These are phyloP conservation scores for Tanacetum coccineum DNA, from an alignment of 129 eudicot genomes.

Conservation along the genomic window DNA sequence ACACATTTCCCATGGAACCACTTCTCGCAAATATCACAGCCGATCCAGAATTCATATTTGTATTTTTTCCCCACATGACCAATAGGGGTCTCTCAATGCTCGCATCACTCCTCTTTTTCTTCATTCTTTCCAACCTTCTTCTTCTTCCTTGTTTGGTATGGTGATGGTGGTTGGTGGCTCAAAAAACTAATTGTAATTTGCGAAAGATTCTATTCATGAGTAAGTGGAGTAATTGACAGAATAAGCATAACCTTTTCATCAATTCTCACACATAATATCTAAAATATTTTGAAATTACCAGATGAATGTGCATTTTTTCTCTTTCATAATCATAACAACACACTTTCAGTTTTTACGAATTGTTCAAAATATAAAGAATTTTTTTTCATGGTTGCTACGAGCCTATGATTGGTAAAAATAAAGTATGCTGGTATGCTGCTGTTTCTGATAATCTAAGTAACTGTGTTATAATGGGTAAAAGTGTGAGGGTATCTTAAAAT, in stretches of 20 bases:
- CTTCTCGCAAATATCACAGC: constrained; percentile 72
- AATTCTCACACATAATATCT: not conserved
- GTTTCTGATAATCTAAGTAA: no score
- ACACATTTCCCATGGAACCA: constrained; percentile 90
- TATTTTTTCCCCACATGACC: constrained; percentile 64
- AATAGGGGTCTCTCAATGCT: constrained; percentile 9
- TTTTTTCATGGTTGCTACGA: no score
- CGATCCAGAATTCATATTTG: constrained; percentile 74
- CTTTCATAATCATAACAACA: no score
- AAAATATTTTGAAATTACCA: no score
- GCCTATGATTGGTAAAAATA: no score
- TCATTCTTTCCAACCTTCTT: constrained; percentile 29
- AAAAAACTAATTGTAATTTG: not conserved
- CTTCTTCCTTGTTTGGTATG: not conserved
- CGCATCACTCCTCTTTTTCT: constrained; percentile 55
- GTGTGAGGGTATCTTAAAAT: no score
- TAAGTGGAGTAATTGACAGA: not conserved
- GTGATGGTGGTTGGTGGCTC: constrained; percentile 23
- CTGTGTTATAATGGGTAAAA: no score
- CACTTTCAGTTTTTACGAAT: no score
- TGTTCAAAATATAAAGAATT: no score
- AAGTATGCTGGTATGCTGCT: no score
- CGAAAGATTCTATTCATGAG: not conserved
- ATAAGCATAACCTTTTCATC: not conserved
- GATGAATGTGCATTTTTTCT: no score